Evolutionary conservation across 2,329 filamentous ascomycete genomes (phyloP), one percentile per base, ranked within the genome.

Genomic region (Celoporthe dispersa): DNA sequence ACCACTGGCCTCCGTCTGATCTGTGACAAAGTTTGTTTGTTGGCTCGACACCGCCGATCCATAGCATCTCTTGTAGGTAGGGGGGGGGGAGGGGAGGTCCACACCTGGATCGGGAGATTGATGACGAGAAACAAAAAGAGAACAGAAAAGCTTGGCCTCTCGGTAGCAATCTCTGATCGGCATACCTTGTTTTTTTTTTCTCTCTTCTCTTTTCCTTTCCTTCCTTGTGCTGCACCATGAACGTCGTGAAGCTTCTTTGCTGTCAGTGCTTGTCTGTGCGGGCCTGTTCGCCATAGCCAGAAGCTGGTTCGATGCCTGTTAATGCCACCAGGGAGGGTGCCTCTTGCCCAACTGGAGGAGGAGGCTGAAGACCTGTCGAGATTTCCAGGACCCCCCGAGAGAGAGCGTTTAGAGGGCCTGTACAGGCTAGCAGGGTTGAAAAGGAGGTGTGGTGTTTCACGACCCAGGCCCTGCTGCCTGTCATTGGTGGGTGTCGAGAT

Each of bases 401-500:
- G n/a, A n/a, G 53, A 12, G 28, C 28, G 53, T 57, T 31, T 28
- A 14, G n/a, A n/a, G 44, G 44, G 44, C 19, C 22, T 48, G 44
- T 48, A 22, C 8, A n/a, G 33, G 33, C 61, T 61, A 60, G 61
- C 66, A 65, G 66, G 68, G 53, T 37, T 19, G 66, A 68, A 71
- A 71, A 71, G 66, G 69, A 68, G 66, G 62, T 55, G 66, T 41
- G 44, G 39, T 68, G 69, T 71, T 71, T 71, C 69, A 71, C 44
- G 62, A 62, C 57, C 69, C 66, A 68, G 60, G 66, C 22, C 57
- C 61, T 44, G 68, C 44, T 41, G 53, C 57, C 55, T 63, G 57
- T 39, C 28, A 48, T 53, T 55, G 53, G 69, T 70, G 62, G 39
- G n/a, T 25, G 14, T 22, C 16, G 37, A 64, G 62, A 64, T 64